Evolutionary conservation across 352 stramenopile species (phyloP).

Genomic region (Thraustochytrium striatum): DNA sequence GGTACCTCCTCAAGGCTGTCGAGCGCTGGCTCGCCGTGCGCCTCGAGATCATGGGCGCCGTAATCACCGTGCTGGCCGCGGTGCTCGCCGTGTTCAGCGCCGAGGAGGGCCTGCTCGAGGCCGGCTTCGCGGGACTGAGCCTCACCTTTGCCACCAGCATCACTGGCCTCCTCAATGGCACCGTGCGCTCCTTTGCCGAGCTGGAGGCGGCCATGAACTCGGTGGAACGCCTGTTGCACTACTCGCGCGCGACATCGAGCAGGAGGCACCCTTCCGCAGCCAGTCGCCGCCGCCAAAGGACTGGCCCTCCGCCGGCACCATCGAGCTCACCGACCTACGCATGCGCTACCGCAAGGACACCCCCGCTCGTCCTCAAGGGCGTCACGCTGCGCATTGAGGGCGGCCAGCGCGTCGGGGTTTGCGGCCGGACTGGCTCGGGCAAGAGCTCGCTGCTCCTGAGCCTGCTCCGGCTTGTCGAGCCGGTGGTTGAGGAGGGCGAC

Average conservation of each 20-base stretch:
- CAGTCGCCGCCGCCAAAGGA: not conserved
- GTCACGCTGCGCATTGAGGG: slow-evolving; percentile 64
- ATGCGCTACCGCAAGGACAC: slow-evolving; percentile 54
- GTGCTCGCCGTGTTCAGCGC: slow-evolving; percentile 51
- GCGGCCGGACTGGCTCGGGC: slow-evolving; percentile 77
- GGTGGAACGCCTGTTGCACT: slow-evolving; percentile 64
- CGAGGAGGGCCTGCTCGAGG: slow-evolving; percentile 60
- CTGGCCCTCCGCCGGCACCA: not conserved
- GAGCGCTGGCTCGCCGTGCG: slow-evolving; percentile 69
- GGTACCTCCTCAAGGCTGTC: slow-evolving; percentile 59
- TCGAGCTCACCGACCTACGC: slow-evolving; percentile 31
- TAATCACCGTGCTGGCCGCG: slow-evolving; percentile 55
- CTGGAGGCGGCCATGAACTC: slow-evolving; percentile 86
- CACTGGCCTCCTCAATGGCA: slow-evolving; percentile 78
- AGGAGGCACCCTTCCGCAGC: not conserved
- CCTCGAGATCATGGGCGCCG: slow-evolving; percentile 66
- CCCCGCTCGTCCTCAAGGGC: slow-evolving; percentile 48
- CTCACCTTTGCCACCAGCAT: slow-evolving; percentile 82
- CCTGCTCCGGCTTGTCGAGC: slow-evolving; percentile 66
- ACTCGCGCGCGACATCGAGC: slow-evolving; percentile 49
- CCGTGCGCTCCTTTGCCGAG: slow-evolving; percentile 82
- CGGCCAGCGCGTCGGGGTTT: slow-evolving; percentile 76
- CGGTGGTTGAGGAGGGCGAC: slow-evolving; percentile 63
- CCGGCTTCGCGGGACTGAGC: slow-evolving; percentile 75
- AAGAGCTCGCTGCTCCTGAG: slow-evolving; percentile 77